Base-by-base conservation (phyloP, 1,284 basidiomycete genomes). In the Cryptococcus hybrid region DNA sequence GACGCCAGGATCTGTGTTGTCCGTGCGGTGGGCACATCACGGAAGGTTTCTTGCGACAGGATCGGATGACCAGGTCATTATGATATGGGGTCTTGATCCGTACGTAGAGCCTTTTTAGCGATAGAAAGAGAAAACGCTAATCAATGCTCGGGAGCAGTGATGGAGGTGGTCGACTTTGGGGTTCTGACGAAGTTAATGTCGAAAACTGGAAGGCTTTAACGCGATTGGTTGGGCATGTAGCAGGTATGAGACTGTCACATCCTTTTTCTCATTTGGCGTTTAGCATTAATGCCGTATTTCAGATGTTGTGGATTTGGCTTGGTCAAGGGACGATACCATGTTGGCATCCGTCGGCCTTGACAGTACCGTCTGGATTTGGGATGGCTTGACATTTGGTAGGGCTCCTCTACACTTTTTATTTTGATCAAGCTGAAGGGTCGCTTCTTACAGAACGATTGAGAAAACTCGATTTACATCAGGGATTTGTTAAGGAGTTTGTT, bases 21-120 rank as follows among this genome's bases (percentile, higher is more conserved):
- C 88, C 13, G 89, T 98, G n/a, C 80, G 95, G 56, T 99, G 95
- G 95, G 92, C 93, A 9, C 87, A 95, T 75, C 91, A 89, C 12
- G 96, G 95, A 5, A 80, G 88, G 52, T 98, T 90, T 86, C 82
- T 99, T 7, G 96, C 96, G 1, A 95, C 91, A 68, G 95, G 96
- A 13, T 94, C 92, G 57, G 95, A 99, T 77, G 95, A 99, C 74
- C 86, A 88, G 64, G 89, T 96, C 64, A 86, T 95, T 30, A 90
- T 99, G 85, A 87, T 99, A 53, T 99, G 95, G 95, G 92, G 95
- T 70, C 83, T 95, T 45, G 94, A 99, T 75, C 90, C 89, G 90
- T 94, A 73, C 79, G 89, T 84, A 39, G 51, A 36, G 12, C n/a
- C 11, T 12, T 35, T 30, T 30, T 4, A 30, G 3, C 30, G 30